Evolutionary conservation across 768 basidiomycete genomes (phyloP).

Genomic region (Podaxis sp.): DNA sequence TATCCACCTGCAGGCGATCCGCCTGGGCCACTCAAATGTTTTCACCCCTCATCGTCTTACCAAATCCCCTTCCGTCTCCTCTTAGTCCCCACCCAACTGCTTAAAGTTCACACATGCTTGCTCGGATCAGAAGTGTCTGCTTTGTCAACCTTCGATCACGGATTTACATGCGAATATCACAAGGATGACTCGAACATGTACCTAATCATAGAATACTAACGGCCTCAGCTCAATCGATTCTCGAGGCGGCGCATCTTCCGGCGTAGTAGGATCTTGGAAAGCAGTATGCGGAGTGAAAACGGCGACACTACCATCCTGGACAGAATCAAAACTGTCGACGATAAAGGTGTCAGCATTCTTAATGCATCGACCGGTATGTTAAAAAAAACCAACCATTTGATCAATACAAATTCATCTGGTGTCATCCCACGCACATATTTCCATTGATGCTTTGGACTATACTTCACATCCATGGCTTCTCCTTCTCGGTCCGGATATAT

Average conservation of each 20-base stretch:
- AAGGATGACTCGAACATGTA: not conserved
- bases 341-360: not conserved
- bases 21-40: no score
- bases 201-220: conserved; percentile 42
- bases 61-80: no score
- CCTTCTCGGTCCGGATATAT: conserved; percentile 47
- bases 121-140: no score
- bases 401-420: conserved; percentile 43
- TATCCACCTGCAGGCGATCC: no score
- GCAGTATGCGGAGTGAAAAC: conserved; percentile 47
- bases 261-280: conserved; percentile 41
- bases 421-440: conserved; percentile 43
- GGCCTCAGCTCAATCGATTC: conserved; percentile 49
- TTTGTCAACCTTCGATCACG: no score
- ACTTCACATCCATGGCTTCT: conserved; percentile 42
- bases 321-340: conserved; percentile 29
- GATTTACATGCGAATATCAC: no score
- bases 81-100: no score
- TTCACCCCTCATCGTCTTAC: no score
- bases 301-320: conserved; percentile 35
- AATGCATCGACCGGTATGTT: not conserved
- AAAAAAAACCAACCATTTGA: conserved; percentile 42
- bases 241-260: conserved; percentile 34
- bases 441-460: conserved; percentile 46
- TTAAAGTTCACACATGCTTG: no score